Base-by-base conservation (phyloP, 1,139 yeast species). In the Candida mesenterica region DNA sequence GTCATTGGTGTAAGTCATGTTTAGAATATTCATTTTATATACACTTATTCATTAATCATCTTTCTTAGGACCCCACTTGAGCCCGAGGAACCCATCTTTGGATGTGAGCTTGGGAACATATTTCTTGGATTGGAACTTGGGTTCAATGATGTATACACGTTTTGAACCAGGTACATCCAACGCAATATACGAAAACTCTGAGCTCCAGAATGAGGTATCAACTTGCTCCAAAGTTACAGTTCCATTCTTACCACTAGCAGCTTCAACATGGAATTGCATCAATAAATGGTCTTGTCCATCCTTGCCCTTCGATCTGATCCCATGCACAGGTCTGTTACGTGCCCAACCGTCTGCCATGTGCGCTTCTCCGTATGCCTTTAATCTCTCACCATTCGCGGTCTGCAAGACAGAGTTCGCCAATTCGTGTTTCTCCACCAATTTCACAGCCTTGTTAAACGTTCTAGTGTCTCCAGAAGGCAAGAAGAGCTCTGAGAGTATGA, bases 381-480 rank as follows among this genome's bases (percentile, higher is more conserved):
- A 67, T 52, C 88, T 75, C 38, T 72, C 75, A 10, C 78, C 79
- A 15, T 66, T 60, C 9, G 69, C 57, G 40, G 82, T 69, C 6
- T 76, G 74, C 34, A 90, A 65, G 24, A 79, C 55, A 44, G 68
- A 62, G 48, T 81, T 82, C 5, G 85, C 83, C 24, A 59, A 62
- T 33, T 72, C 74, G 54, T 83, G 86, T 42, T 79, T 68, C 54
- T 89, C 90, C 24, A 88, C 76, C 49, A 86, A 63, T 24, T 78
- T 75, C 22, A 89, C 89, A 2, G 95, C 95, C 49, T 87, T 77
- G 62, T 89, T 89, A 67, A 89, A 89, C 3, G 95, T 79, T 46
- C 83, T 83, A 1, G 95, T 90, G 54, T 89, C 97, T 17, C 96
- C 95, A 0, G 95, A 82, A 6, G 97, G 96, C 38, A 90, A 74